phyloP scores from a whole-genome alignment of 1,139 yeast species.

The Nematodospora anomalae region DNA sequence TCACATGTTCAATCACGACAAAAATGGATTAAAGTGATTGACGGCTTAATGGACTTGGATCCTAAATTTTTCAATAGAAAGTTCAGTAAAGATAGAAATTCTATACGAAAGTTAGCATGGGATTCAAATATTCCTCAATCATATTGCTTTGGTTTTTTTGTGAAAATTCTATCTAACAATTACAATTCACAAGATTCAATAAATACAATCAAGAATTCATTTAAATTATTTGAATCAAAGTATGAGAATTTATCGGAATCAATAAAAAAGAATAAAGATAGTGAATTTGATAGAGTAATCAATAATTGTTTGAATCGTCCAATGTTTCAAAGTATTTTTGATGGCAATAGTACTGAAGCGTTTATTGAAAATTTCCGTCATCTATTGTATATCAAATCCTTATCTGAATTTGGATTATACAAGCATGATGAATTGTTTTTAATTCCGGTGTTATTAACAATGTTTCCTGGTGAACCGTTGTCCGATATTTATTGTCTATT shows the following conservation, averaged over 20 bases:
- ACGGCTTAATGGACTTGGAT: constrained; percentile 18
- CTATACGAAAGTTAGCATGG: constrained; percentile 40
- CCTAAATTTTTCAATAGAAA: constrained; percentile 27
- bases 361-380: constrained; percentile 30
- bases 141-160: constrained; percentile 30
- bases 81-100: constrained; percentile 30
- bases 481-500: constrained; percentile 32
- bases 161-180: constrained; percentile 24
- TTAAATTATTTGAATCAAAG: constrained; percentile 22
- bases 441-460: constrained; percentile 37
- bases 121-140: constrained; percentile 34
- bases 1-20: constrained; percentile 22
- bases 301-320: constrained; percentile 30
- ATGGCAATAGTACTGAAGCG: constrained; percentile 17
- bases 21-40: constrained; percentile 27
- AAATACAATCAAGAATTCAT: constrained; percentile 19
- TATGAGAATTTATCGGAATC: constrained; percentile 27
- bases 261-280: constrained; percentile 31
- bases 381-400: constrained; percentile 39
- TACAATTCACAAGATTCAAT: constrained; percentile 19
- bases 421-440: constrained; percentile 43
- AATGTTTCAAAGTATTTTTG: constrained; percentile 27
- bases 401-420: constrained; percentile 37
- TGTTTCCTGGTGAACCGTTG: constrained; percentile 29
- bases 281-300: constrained; percentile 34